phyloP scores from a whole-genome alignment of 768 basidiomycete species.

The Russula earlei region DNA sequence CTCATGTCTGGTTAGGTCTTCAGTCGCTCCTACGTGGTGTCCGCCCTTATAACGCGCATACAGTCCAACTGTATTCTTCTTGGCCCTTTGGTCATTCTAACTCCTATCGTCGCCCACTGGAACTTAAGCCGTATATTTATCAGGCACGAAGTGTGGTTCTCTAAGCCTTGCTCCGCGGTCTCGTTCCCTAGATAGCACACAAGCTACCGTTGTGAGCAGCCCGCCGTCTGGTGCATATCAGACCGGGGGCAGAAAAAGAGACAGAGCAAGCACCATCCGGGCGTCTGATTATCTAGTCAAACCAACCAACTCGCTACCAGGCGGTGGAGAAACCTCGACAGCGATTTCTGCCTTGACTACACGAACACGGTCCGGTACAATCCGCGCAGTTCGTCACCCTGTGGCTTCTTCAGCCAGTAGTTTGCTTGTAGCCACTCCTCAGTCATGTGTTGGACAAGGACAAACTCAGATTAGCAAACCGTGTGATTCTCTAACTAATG shows the following conservation, averaged over 20 bases:
- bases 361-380: conserved; percentile 21
- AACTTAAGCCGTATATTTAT: background rate
- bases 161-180: background rate
- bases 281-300: conserved; percentile 15
- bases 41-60: background rate
- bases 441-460: conserved; percentile 20
- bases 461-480: conserved; percentile 4
- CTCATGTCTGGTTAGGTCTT: background rate
- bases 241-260: conserved; percentile 1
- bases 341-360: conserved; percentile 8
- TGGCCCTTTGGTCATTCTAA: background rate
- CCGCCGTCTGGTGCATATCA: background rate
- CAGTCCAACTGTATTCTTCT: background rate
- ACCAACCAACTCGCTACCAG: background rate
- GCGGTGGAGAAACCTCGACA: background rate
- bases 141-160: background rate
- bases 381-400: conserved; percentile 14
- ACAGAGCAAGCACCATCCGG: conserved; percentile 20
- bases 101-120: background rate
- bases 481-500: background rate
- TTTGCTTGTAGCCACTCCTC: background rate
- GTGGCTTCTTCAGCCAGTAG: background rate
- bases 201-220: background rate
- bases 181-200: conserved; percentile 12
- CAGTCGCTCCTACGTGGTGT: background rate